phyloP scores from a whole-genome alignment of 2,329 filamentous ascomycete genomes.

The Penicillium fuscoglaucum region DNA sequence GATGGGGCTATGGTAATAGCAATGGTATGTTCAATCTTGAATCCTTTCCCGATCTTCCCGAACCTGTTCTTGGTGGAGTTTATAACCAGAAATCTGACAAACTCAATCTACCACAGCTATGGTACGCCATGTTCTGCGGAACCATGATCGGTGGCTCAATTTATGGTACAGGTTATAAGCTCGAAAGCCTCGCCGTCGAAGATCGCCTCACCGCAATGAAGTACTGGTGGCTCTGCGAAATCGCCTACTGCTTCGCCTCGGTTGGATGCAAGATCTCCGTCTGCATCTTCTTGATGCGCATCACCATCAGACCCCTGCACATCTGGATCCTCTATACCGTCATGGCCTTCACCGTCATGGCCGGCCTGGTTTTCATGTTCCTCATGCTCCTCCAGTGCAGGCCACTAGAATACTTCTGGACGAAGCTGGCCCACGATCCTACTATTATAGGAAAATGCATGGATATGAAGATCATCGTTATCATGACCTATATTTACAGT shows the following conservation, averaged over 20 bases:
- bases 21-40: conserved; percentile 18
- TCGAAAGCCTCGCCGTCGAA: conserved; percentile 15
- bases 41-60: neutral
- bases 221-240: conserved; percentile 55
- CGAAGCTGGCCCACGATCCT: conserved; percentile 24
- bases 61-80: neutral
- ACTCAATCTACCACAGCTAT: conserved; percentile 10
- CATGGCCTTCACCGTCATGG: conserved; percentile 47
- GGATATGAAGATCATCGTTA: conserved; percentile 35
- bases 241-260: conserved; percentile 52
- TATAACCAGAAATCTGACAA: neutral
- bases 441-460: conserved; percentile 46
- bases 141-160: conserved; percentile 34
- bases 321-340: conserved; percentile 49
- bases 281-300: conserved; percentile 54
- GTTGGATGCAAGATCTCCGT: conserved; percentile 53
- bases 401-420: conserved; percentile 55
- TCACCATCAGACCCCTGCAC: conserved; percentile 50
- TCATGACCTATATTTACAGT: conserved; percentile 39
- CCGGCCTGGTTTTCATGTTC: conserved; percentile 52
- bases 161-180: conserved; percentile 32
- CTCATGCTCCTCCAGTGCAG: conserved; percentile 56
- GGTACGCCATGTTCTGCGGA: conserved; percentile 33
- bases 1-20: conserved; percentile 35
- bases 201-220: conserved; percentile 30